Percentiles rank a stretch among this genome's conserved stretches.
Evolutionary conservation across 345 rosid genomes (phyloP).

Genomic region (Camelina neglecta): DNA sequence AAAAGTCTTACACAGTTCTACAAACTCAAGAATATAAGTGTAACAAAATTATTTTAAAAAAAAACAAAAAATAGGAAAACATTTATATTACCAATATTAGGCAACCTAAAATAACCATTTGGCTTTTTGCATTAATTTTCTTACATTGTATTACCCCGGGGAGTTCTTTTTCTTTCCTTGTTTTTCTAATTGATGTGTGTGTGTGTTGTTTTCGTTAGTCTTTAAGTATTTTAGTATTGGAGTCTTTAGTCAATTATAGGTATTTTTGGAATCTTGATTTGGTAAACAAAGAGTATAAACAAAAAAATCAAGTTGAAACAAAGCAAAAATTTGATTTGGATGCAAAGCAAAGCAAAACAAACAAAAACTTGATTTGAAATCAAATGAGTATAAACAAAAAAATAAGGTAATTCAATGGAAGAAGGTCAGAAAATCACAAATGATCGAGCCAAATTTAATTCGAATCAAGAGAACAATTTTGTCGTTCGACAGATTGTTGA

Average conservation of each 20-base stretch:
- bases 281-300: too few species aligned
- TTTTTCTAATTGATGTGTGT: background rate
- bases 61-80: conserved; percentile 10
- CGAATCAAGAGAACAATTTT: background rate
- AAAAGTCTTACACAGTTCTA: conserved; percentile 32
- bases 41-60: background rate
- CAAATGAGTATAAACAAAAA: background rate
- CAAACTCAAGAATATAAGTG: conserved; percentile 16
- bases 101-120: conserved; percentile 27
- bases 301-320: too few species aligned
- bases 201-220: background rate
- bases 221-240: background rate
- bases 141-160: background rate
- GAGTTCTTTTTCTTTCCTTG: background rate
- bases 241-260: background rate
- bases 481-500: background rate
- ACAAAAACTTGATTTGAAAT: background rate
- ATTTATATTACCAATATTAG: conserved; percentile 12
- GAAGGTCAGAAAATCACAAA: background rate
- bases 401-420: background rate
- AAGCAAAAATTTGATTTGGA: too few species aligned
- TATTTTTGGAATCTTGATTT: background rate
- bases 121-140: conserved; percentile 2
- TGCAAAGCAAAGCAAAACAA: background rate
- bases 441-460: background rate